These are phyloP conservation scores for Coemansia umbellata DNA, from an alignment of 192 early-diverging fungal species.

Conservation along the genomic window DNA sequence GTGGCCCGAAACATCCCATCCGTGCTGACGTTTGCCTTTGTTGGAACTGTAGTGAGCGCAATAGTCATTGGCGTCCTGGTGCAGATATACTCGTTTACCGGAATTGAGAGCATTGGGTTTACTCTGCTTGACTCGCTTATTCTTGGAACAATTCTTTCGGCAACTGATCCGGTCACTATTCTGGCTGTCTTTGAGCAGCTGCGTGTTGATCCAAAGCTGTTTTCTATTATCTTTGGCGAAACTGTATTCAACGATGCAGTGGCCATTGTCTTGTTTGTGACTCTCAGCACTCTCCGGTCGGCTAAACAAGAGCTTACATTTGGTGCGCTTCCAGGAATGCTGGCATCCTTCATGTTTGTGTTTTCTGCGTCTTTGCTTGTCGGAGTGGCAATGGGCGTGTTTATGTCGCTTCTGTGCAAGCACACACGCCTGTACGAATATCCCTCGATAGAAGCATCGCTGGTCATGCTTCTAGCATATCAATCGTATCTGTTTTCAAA, in stretches of 20 bases:
- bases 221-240: slow-evolving; percentile 96
- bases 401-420: slow-evolving; percentile 83
- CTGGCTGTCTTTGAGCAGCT: slow-evolving; percentile 92
- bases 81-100: slow-evolving; percentile 65
- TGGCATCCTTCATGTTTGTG: slow-evolving; percentile 73
- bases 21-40: slow-evolving; percentile 89
- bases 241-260: slow-evolving; percentile 95
- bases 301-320: slow-evolving; percentile 64
- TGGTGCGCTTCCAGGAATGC: slow-evolving; percentile 57
- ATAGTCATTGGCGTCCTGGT: slow-evolving; percentile 79
- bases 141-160: slow-evolving; percentile 90
- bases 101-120: slow-evolving; percentile 66
- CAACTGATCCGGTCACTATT: slow-evolving; percentile 97
- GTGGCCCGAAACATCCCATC: slow-evolving; percentile 88
- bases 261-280: slow-evolving; percentile 93
- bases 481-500: slow-evolving; percentile 91
- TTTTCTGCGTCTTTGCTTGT: slow-evolving; percentile 81
- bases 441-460: slow-evolving; percentile 82
- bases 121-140: slow-evolving; percentile 90
- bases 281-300: slow-evolving; percentile 66
- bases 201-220: slow-evolving; percentile 90
- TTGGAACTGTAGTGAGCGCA: slow-evolving; percentile 89
- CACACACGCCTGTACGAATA: slow-evolving; percentile 78
- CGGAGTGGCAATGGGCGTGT: slow-evolving; percentile 73
- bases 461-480: slow-evolving; percentile 85